These are phyloP conservation scores for Ceratocystiopsis minuta DNA, from an alignment of 2,329 filamentous ascomycete genomes.

Conservation along the genomic window DNA sequence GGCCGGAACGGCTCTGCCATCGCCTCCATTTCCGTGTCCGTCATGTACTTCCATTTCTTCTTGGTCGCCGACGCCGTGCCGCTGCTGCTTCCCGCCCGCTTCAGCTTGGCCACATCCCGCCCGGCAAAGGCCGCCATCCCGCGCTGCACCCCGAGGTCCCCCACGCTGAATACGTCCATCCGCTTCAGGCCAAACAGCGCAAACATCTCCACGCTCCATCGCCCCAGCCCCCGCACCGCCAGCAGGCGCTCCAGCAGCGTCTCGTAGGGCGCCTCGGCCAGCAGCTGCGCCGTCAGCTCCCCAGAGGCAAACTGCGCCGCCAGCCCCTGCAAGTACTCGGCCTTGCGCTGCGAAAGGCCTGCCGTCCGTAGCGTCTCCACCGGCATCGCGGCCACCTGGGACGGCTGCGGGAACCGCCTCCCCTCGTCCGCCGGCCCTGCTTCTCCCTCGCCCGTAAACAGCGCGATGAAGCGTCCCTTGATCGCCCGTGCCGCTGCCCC, in stretches of 20 bases:
- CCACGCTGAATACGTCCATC: slow-evolving; percentile 82
- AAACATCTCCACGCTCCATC: slow-evolving; percentile 97
- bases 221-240: slow-evolving; percentile 70
- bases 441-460: slow-evolving; percentile 34
- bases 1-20: slow-evolving; percentile 64
- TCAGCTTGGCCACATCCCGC: slow-evolving; percentile 67
- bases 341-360: slow-evolving; percentile 83
- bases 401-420: slow-evolving; percentile 54
- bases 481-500: slow-evolving; percentile 82
- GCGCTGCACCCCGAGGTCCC: slow-evolving; percentile 83
- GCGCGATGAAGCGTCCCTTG: slow-evolving; percentile 60
- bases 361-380: slow-evolving; percentile 60
- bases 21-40: slow-evolving; percentile 78
- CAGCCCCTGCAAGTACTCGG: slow-evolving; percentile 80
- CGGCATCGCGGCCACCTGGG: slow-evolving; percentile 45
- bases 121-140: slow-evolving; percentile 84
- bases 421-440: background rate
- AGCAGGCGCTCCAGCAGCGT: slow-evolving; percentile 68
- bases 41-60: slow-evolving; percentile 97
- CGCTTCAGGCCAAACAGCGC: slow-evolving; percentile 87
- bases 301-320: slow-evolving; percentile 63
- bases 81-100: slow-evolving; percentile 26
- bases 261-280: slow-evolving; percentile 66
- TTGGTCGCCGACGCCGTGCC: slow-evolving; percentile 44
- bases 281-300: slow-evolving; percentile 57